A percentile compares a stretch with the other conserved stretches of the same genome.
Conservation (phyloP, 805 yeast genomes). For the Lipomyces sp. region DNA sequence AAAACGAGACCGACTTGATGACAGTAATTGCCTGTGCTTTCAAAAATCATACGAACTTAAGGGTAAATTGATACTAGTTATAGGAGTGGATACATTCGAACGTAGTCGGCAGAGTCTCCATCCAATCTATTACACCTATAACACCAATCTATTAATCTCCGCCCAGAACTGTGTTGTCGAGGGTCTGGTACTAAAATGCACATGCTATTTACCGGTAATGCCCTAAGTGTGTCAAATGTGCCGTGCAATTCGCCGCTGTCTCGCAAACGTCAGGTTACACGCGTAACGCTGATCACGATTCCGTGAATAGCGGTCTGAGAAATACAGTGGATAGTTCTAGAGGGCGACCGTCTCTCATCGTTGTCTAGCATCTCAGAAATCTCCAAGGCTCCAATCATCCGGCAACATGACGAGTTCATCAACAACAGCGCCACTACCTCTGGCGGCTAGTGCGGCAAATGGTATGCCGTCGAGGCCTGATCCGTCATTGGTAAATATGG, state of each 20-base stretch:
- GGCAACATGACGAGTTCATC: slow-evolving; percentile 17
- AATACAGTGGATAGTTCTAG: not conserved
- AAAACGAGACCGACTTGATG: too few species aligned
- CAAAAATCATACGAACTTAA: too few species aligned
- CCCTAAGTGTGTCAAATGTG: not conserved
- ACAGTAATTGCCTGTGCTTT: too few species aligned
- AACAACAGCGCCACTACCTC: slow-evolving; percentile 6
- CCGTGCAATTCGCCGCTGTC: not conserved
- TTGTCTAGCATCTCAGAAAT: not conserved
- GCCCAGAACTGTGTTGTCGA: not conserved
- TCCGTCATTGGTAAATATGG: not conserved
- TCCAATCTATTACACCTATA: too few species aligned
- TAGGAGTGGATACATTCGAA: too few species aligned
- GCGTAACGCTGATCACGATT: not conserved
- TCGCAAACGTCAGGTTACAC: not conserved
- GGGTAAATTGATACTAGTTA: too few species aligned
- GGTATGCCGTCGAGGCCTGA: slow-evolving; percentile 1
- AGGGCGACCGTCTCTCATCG: slow-evolving; percentile 3
- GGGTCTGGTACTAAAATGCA: not conserved
- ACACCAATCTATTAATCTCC: too few species aligned
- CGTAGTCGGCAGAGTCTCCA: too few species aligned
- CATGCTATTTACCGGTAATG: not conserved
- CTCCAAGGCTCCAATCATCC: not conserved
- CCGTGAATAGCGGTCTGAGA: slow-evolving; percentile 6
- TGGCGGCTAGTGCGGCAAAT: slow-evolving; percentile 6